These are phyloP conservation scores for Cyclotella sp. DNA, from an alignment of 108 stramenopile genomes.

Conservation along the genomic window DNA sequence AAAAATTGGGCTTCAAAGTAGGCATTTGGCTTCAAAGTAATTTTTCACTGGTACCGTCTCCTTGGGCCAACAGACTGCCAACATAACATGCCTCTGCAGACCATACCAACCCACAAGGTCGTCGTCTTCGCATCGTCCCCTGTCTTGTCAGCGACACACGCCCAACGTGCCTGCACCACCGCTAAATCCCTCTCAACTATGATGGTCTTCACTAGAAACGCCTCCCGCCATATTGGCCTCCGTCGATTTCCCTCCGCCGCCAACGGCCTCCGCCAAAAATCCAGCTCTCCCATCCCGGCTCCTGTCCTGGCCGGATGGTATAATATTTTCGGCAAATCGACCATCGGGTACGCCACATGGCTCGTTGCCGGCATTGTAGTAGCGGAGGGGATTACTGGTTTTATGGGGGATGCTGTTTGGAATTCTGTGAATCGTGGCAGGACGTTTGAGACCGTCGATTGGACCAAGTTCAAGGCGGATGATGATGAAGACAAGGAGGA, in stretches of 20 bases:
- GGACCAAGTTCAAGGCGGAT: slow-evolving; percentile 79
- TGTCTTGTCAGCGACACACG: too few species aligned
- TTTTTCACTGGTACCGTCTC: too few species aligned
- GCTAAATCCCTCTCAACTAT: neutral
- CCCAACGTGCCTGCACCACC: too few species aligned
- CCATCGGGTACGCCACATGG: slow-evolving; percentile 85
- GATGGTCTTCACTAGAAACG: slow-evolving; percentile 29
- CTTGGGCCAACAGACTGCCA: too few species aligned
- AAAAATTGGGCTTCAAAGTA: too few species aligned
- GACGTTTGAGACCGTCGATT: slow-evolving; percentile 84
- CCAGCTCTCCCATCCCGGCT: slow-evolving; percentile 43
- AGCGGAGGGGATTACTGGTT: slow-evolving; percentile 75
- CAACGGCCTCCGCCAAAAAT: slow-evolving; percentile 29
- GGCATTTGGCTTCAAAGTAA: too few species aligned
- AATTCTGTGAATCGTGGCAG: slow-evolving; percentile 74
- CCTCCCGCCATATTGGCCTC: slow-evolving; percentile 26
- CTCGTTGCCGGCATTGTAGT: slow-evolving; percentile 76
- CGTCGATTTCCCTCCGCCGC: slow-evolving; percentile 31
- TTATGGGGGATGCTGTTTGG: slow-evolving; percentile 71
- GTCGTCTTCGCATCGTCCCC: too few species aligned
- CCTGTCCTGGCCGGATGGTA: slow-evolving; percentile 44
- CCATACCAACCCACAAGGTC: too few species aligned
- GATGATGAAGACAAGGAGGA: slow-evolving; percentile 87
- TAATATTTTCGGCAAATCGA: slow-evolving; percentile 81
- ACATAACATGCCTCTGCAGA: too few species aligned